Evolutionary conservation across 1,139 yeast species (phyloP), one percentile per base, ranked within the genome.

Genomic region (Magnusiomyces suaveolens): DNA sequence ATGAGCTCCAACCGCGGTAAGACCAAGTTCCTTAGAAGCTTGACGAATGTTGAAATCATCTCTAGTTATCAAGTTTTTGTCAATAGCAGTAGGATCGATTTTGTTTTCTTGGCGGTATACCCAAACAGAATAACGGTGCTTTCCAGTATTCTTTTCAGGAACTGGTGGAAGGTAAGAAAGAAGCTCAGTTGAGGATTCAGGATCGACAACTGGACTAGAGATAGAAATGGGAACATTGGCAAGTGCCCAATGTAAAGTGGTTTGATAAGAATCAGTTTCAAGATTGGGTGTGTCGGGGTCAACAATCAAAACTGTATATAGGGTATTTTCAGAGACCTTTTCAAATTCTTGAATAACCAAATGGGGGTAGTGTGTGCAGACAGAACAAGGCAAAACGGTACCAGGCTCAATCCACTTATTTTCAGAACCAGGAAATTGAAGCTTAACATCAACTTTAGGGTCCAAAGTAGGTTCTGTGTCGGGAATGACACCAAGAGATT

Each of bases 211-310:
- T 62, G 84, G 80, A 60, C 83, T 80, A 56, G 75, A 76, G 62
- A 83, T 81, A 46, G 77, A 72, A 48, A 89, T 70, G 48, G 80
- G 75, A 46, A 90, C 77, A 67, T 92, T 86, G 55, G 80, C 71
- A 58, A 92, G 75, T 0, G 90, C 96, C 77, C 87, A 92, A 62
- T 85, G 86, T 59, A 92, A 74, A 2, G 82, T 78, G 8, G 96
- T 87, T 56, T 75, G 75, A 73, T 72, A 92, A 1, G 87, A 72
- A 72, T 92, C 90, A 39, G 72, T 75, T 46, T 70, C 74, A 56
- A 87, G 67, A 64, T 90, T 89, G 26, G 97, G 97, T 52, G 84
- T 82, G 69, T 92, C 99, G 25, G 97, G 97, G 68, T 92, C 92
- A 23, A 92, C 94, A 55, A 92, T 71, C 50, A 90, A 69, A 10